A percentile compares a stretch with the other conserved stretches of the same genome.
These are phyloP conservation scores for Lactifluus hygrophoroides DNA, from an alignment of 768 basidiomycete species.

Conservation along the genomic window DNA sequence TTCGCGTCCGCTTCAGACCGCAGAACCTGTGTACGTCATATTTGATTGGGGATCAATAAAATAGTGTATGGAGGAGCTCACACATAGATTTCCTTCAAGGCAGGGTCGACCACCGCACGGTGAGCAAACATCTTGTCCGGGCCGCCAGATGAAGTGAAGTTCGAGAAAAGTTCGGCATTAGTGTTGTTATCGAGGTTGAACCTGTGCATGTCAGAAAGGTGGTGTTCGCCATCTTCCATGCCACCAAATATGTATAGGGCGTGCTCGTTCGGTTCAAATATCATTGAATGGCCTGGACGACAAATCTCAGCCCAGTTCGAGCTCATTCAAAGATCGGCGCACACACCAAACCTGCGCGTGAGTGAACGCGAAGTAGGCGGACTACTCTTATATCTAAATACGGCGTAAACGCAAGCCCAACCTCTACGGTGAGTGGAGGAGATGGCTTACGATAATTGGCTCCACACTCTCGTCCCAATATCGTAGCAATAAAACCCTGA, in stretches of 20 bases:
- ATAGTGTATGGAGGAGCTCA: constrained; percentile 29
- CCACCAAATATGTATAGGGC: constrained; percentile 70
- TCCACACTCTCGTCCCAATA: constrained; percentile 58
- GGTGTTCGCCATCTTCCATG: constrained; percentile 49
- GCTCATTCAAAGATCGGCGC: neutral
- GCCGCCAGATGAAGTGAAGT: constrained; percentile 53
- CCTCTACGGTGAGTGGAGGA: neutral
- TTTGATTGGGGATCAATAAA: neutral
- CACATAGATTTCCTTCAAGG: constrained; percentile 64
- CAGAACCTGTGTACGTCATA: constrained; percentile 40
- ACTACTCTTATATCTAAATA: constrained; percentile 21
- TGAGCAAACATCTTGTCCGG: constrained; percentile 70
- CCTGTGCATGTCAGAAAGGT: constrained; percentile 69
- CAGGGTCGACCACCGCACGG: constrained; percentile 58
- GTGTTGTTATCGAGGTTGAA: constrained; percentile 54
- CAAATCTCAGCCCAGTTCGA: neutral
- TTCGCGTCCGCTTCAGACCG: constrained; percentile 42
- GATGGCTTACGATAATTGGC: constrained; percentile 48
- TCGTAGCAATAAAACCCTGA: constrained; percentile 71
- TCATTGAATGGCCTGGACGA: constrained; percentile 67
- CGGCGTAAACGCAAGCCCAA: neutral
- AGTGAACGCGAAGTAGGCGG: constrained; percentile 35
- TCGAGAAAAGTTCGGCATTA: constrained; percentile 52
- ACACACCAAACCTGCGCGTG: constrained; percentile 52
- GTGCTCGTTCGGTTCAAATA: constrained; percentile 51